Base-by-base conservation (phyloP, 306 rosid genomes). In the Casuarina equisetifolia region DNA sequence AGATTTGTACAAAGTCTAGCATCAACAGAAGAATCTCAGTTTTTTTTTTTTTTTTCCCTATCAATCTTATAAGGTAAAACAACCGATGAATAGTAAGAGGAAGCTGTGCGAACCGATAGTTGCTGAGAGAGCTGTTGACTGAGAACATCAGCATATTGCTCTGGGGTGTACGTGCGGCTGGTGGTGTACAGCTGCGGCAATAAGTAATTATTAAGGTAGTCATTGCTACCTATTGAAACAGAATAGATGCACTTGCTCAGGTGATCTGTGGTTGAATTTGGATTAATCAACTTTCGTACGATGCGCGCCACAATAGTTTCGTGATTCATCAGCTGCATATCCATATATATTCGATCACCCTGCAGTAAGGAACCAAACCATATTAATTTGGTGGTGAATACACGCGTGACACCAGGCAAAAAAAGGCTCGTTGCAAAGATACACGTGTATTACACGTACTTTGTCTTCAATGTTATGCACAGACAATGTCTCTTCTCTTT, bases 171-270 rank as follows among this genome's bases (percentile, higher is more conserved):
- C 19, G 4, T 10, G 4, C 2, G 4, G 50, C 85, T 73, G 0
- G 82, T 77, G 12, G 46, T 13, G 44, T 53, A 82, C 19, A 12
- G 17, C 0, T 3, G 9, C 12, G 76, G 76, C 67, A n/a, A 45
- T 59, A 73, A 78, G 36, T 82, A 82, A 57, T 78, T 82, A 62
- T 49, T 58, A 5, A 57, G 11, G 58, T 77, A 82, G 70, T 82
- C 85, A n/a, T 82, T 78, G 42, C 9, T 57, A n/a, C 85, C 85
- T 0, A 74, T 74, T 3, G 10, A 55, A 25, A 74, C 57, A 2
- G 66, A 19, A 43, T 77, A 78, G 38, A 73, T 66, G 79, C 85
- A 82, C 45, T 72, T 79, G 38, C 52, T 69, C 4, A 83, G 75
- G 42, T 76, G 19, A n/a, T 48, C 9, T 38, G 5, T 43, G 4